These are phyloP conservation scores for Leccinum huronense DNA, from an alignment of 1,284 basidiomycete genomes.

Conservation along the genomic window DNA sequence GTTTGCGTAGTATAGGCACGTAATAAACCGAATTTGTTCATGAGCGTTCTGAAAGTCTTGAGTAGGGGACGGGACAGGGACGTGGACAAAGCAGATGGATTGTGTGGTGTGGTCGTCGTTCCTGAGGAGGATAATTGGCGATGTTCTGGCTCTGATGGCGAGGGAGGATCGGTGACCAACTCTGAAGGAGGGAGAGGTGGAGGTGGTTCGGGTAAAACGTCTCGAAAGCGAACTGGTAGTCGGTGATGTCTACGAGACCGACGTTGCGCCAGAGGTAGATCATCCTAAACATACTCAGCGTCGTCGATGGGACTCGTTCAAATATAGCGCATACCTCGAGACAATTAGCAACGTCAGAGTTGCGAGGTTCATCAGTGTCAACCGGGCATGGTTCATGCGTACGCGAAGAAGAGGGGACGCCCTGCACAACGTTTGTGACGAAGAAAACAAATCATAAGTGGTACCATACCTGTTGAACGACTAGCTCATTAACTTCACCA, in stretches of 20 bases:
- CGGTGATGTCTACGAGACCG: neutral
- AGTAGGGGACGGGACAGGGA: neutral
- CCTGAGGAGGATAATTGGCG: neutral
- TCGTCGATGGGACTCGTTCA: no score
- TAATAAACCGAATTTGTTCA: neutral
- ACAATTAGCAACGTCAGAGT: neutral
- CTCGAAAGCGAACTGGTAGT: no score
- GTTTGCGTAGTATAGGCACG: neutral
- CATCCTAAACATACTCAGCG: neutral
- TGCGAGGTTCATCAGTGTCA: no score
- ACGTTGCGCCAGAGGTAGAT: neutral
- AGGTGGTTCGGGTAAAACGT: no score
- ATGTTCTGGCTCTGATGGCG: neutral
- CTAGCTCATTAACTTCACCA: neutral
- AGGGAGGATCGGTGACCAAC: neutral
- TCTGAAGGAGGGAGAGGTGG: no score
- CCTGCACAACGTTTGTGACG: no score
- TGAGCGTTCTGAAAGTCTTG: neutral
- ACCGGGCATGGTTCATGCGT: neutral
- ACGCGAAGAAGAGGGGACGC: neutral
- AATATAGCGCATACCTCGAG: neutral
- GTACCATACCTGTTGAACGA: neutral
- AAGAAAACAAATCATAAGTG: no score
- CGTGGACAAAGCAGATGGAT: no score
- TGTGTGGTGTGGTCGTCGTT: no score